These are phyloP conservation scores for Aspergillus terreus DNA, from an alignment of 2,329 filamentous ascomycete species.

Conservation along the genomic window DNA sequence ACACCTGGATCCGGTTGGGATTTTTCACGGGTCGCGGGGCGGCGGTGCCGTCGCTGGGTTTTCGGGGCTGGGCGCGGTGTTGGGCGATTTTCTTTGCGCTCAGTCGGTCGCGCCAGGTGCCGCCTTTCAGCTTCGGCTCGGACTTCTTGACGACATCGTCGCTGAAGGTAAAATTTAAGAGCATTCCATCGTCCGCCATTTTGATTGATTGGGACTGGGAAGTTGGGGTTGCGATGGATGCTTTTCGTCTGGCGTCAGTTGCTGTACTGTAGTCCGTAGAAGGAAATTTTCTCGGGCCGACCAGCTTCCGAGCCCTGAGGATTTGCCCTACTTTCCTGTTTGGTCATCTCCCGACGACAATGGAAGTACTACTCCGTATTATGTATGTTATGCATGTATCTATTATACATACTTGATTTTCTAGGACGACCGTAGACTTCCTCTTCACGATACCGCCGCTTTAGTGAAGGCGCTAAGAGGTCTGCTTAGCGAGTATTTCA, in stretches of 20 bases:
- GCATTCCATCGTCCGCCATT: constrained; percentile 94
- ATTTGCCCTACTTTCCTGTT: constrained; percentile 31
- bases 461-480: background rate
- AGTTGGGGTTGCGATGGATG: background rate
- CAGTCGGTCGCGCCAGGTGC: constrained; percentile 86
- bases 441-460: background rate
- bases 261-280: constrained; percentile 13
- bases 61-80: constrained; percentile 46
- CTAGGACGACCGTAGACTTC: background rate
- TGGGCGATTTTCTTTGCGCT: constrained; percentile 68
- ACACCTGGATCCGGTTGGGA: constrained; percentile 32
- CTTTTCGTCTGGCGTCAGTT: constrained; percentile 1
- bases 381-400: too few species aligned
- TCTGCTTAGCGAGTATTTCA: constrained; percentile 1
- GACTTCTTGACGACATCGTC: constrained; percentile 62
- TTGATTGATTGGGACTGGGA: constrained; percentile 2
- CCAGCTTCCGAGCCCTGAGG: constrained; percentile 24
- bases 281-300: constrained; percentile 34
- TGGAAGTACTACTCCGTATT: background rate
- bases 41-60: constrained; percentile 10
- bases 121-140: constrained; percentile 70
- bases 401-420: background rate
- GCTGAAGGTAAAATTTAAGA: constrained; percentile 83
- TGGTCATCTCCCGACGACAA: background rate
- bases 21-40: constrained; percentile 21